Evolutionary conservation across 129 eudicot species (phyloP).

Genomic region (Logfia minima): DNA sequence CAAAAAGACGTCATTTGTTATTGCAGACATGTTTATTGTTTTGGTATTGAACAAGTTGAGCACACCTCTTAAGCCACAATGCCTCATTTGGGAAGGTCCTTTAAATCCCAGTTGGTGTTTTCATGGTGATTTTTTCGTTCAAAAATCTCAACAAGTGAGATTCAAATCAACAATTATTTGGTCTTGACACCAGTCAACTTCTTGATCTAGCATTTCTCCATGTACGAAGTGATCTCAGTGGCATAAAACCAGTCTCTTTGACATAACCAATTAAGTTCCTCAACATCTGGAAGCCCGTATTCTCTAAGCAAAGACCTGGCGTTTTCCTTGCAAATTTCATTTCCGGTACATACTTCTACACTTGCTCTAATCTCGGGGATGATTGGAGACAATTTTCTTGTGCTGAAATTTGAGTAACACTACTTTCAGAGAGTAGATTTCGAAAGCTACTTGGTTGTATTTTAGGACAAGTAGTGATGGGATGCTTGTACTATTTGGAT

Average conservation of each 20-base stretch:
- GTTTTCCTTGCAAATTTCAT: slow-evolving; percentile 43
- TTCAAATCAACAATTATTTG: slow-evolving; percentile 62
- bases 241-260: slow-evolving; percentile 47
- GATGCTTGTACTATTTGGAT: background rate
- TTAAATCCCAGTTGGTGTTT: slow-evolving; percentile 8
- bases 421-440: background rate
- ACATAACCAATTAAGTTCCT: slow-evolving; percentile 48
- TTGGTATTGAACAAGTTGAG: no score
- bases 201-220: slow-evolving; percentile 37
- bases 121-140: slow-evolving; percentile 16
- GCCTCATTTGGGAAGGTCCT: background rate
- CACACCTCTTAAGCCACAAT: background rate
- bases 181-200: slow-evolving; percentile 56
- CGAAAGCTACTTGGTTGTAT: background rate
- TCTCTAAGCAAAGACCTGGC: slow-evolving; percentile 42
- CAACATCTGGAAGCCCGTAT: slow-evolving; percentile 49
- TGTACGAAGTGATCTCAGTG: background rate
- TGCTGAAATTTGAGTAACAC: background rate
- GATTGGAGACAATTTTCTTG: slow-evolving; percentile 42
- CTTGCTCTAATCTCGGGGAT: slow-evolving; percentile 51
- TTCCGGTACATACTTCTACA: slow-evolving; percentile 44
- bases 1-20: no score
- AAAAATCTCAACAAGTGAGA: slow-evolving; percentile 7
- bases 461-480: background rate
- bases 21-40: no score